Evolutionary conservation across 495 filamentous ascomycete species (phyloP).

Genomic region (Bombardia bombarda): DNA sequence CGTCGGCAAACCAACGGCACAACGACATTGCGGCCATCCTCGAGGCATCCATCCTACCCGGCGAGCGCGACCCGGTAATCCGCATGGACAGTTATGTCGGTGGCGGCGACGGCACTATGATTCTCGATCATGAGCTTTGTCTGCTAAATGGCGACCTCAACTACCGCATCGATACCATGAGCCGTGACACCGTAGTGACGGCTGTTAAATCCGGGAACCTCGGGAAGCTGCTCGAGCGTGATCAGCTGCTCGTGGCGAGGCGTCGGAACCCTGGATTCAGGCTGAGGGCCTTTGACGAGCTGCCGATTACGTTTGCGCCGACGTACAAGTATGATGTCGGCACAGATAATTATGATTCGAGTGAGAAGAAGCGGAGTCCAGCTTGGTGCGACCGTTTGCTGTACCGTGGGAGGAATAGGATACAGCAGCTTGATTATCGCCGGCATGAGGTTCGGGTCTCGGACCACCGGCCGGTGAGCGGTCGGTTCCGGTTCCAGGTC

Average conservation of each 20-base stretch:
- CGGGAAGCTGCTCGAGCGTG: conserved; percentile 83
- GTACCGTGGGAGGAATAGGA: conserved; percentile 67
- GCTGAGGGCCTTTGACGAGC: conserved; percentile 77
- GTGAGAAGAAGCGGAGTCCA: conserved; percentile 90
- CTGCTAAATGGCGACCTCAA: conserved; percentile 95
- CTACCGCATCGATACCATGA: conserved; percentile 97
- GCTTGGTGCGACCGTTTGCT: conserved; percentile 95
- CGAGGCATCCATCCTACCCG: conserved; percentile 64
- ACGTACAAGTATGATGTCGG: conserved; percentile 99
- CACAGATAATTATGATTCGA: conserved; percentile 86
- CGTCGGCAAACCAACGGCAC: conserved; percentile 80
- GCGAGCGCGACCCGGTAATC: conserved; percentile 48
- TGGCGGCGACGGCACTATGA: conserved; percentile 91
- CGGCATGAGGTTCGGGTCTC: conserved; percentile 84
- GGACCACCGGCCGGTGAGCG: conserved; percentile 90
- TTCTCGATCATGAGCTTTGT: conserved; percentile 94
- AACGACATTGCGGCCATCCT: conserved; percentile 89
- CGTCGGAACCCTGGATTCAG: conserved; percentile 84
- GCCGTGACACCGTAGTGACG: conserved; percentile 80
- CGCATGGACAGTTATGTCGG: conserved; percentile 73
- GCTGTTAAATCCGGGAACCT: conserved; percentile 74
- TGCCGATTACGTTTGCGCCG: conserved; percentile 80
- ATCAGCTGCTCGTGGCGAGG: conserved; percentile 81
- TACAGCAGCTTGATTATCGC: conserved; percentile 80
- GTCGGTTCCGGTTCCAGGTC: conserved; percentile 67